Conservation (phyloP, 2,329 filamentous ascomycete genomes). For the Paracoccidioides lutzii region DNA sequence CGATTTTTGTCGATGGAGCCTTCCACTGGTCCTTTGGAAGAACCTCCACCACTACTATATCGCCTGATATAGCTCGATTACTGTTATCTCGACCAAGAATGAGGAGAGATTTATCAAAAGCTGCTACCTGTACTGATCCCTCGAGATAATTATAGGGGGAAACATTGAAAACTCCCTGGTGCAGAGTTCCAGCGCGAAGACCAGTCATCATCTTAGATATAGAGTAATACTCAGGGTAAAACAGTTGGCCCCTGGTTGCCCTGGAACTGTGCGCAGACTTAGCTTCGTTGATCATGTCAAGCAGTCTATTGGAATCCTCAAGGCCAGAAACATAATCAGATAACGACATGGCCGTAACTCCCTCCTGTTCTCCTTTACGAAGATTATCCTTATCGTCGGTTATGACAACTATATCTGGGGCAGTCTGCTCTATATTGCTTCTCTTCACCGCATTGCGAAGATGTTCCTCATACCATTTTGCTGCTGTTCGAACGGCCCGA, state of each 20-base stretch:
- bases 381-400: conserved; percentile 86
- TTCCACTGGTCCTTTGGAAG: conserved; percentile 95
- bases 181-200: conserved; percentile 72
- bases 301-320: conserved; percentile 67
- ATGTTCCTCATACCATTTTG: conserved; percentile 83
- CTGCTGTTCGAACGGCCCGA: conserved; percentile 71
- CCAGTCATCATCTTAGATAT: conserved; percentile 91
- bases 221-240: conserved; percentile 83
- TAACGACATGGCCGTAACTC: conserved; percentile 55
- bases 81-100: conserved; percentile 90
- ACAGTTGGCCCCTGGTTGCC: conserved; percentile 53
- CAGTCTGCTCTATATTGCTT: conserved; percentile 39
- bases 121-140: conserved; percentile 75
- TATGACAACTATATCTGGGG: conserved; percentile 78
- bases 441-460: conserved; percentile 48
- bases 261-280: conserved; percentile 54
- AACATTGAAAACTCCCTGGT: conserved; percentile 91
- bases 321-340: conserved; percentile 71
- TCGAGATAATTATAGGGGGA: conserved; percentile 98
- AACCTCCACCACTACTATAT: conserved; percentile 85
- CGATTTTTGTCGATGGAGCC: conserved; percentile 82
- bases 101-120: conserved; percentile 79
- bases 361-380: conserved; percentile 63
- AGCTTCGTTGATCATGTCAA: conserved; percentile 85
- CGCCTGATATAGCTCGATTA: conserved; percentile 83